Evolutionary conservation across 192 early-diverging fungal species (phyloP), one percentile per base, ranked within the genome.

Genomic region (Powellomyces hirtus): DNA sequence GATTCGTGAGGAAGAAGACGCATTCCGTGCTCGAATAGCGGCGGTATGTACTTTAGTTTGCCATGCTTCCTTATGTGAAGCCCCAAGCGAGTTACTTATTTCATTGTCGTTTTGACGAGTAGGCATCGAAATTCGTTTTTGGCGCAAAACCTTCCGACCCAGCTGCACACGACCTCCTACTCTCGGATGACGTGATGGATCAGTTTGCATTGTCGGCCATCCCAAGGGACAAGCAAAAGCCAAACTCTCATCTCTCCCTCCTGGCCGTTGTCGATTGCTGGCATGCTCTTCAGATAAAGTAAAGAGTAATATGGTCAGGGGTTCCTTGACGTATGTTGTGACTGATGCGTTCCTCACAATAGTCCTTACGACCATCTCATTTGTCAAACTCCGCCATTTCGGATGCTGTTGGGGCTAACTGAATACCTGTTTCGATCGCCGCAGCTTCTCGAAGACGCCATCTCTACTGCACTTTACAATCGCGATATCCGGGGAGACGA

Each of bases 191-290:
- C 13, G 66, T 94, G 11, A 75, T 98, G 30, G 93, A 98, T 40
- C 81, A 92, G 69, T 93, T 91, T 59, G 94, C 94, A 14, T 80
- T 98, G 4, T 92, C 93, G 22, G 74, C 73, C 24, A 83, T 84
- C 33, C 82, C 82, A 16, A 61, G 62, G 24, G 64, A 69, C 1
- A n/a, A 77, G 52, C 56, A 80, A 27, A 83, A 73, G 46, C 81
- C 75, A 65, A 98, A 98, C 71, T 97, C 95, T 1, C 96, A 98
- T 64, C 75, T 98, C 34, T 97, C 95, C 3, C 72, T 98, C 26
- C 75, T 98, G 38, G 90, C 94, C 42, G 96, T 96, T 72, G 96
- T 87, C 0, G 96, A 97, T 64, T 96, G 94, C 68, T 98, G 96
- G 96, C 82, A 92, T 75, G 77, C 75, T 5, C 83, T 95, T 68